Percentiles rank a stretch among this genome's conserved stretches.
These are phyloP conservation scores for Myriosclerotinia curreyana DNA, from an alignment of 2,329 filamentous ascomycete genomes.

Conservation along the genomic window DNA sequence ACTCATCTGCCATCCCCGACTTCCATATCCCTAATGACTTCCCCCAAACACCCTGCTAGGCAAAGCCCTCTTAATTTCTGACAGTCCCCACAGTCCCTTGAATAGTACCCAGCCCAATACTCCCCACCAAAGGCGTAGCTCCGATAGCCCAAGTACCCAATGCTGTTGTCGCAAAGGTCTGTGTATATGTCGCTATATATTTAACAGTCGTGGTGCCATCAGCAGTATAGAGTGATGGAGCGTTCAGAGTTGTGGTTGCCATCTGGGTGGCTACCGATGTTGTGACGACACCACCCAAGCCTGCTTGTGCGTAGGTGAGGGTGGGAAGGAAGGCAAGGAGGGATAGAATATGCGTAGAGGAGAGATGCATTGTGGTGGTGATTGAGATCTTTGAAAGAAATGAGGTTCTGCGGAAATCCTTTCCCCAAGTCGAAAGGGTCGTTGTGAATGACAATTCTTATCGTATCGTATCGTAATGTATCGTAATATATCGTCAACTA, in stretches of 20 bases:
- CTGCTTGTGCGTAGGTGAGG: slow-evolving; percentile 18
- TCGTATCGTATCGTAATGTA: not conserved
- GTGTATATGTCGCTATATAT: slow-evolving; percentile 26
- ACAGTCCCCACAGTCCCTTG: slow-evolving; percentile 25
- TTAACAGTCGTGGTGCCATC: slow-evolving; percentile 1
- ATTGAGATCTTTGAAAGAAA: not conserved
- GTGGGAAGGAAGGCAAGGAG: slow-evolving; percentile 6
- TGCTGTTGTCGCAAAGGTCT: slow-evolving; percentile 37
- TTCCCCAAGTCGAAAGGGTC: not conserved
- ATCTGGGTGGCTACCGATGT: slow-evolving; percentile 14
- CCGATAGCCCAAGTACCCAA: slow-evolving; percentile 36
- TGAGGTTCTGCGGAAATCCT: not conserved
- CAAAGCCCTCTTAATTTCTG: slow-evolving; percentile 18
- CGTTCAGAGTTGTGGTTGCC: not conserved
- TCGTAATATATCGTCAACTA: not conserved
- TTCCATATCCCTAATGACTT: not conserved
- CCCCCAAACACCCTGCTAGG: slow-evolving; percentile 1
- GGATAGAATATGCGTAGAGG: not conserved
- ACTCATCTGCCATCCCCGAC: too few relatives aligned
- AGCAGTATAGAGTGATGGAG: slow-evolving; percentile 11
- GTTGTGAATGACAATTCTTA: not conserved
- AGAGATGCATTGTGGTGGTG: slow-evolving; percentile 2
- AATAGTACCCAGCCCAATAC: slow-evolving; percentile 35
- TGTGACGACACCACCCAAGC: slow-evolving; percentile 3
- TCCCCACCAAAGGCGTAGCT: slow-evolving; percentile 30